phyloP scores from a whole-genome alignment of 306 rosid species.

The Lupinus albus region DNA sequence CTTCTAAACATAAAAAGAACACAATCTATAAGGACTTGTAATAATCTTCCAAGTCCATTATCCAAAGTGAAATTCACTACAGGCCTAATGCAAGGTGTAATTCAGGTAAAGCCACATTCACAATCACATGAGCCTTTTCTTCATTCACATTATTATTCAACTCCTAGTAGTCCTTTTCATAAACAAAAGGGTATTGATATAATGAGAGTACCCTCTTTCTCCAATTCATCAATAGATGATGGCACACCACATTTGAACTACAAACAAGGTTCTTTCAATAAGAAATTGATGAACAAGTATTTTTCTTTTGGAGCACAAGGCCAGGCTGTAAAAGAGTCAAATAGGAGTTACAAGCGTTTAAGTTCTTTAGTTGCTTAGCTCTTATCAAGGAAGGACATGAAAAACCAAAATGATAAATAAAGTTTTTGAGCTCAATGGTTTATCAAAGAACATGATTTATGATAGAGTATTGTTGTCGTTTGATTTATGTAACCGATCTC shows the following conservation, averaged over 20 bases:
- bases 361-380: constrained; percentile 62
- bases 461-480: too few species aligned
- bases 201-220: constrained; percentile 45
- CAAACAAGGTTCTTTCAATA: constrained; percentile 51
- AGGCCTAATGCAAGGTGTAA: constrained; percentile 81
- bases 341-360: constrained; percentile 42
- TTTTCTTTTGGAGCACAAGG: constrained; percentile 82
- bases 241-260: constrained; percentile 37
- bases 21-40: constrained; percentile 39
- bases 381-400: too few species aligned
- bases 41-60: constrained; percentile 63
- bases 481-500: too few species aligned
- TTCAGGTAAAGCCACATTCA: constrained; percentile 70
- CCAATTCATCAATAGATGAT: constrained; percentile 37
- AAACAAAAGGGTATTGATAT: constrained; percentile 47
- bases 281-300: constrained; percentile 70
- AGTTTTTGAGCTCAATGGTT: too few species aligned
- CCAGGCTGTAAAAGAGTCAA: constrained; percentile 52
- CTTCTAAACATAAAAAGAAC: constrained; percentile 61
- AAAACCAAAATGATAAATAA: too few species aligned
- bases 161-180: constrained; percentile 45
- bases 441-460: too few species aligned
- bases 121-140: constrained; percentile 48
- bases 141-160: constrained; percentile 36
- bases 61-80: constrained; percentile 65